Conservation (phyloP, 768 basidiomycete genomes). For the Rhodotorula taiwanensis region DNA sequence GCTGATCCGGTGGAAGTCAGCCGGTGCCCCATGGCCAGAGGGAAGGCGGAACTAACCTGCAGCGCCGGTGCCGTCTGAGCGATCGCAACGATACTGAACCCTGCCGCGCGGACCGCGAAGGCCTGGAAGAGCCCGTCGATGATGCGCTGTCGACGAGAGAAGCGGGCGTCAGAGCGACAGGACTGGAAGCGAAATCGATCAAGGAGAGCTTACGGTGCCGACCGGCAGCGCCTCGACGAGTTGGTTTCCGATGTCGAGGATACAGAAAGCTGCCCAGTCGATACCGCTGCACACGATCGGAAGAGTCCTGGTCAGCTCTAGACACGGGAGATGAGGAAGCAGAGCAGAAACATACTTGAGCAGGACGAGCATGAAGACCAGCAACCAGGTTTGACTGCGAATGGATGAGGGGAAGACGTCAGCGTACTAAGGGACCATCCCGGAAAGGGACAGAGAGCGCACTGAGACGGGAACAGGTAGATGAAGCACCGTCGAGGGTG, state of each 20-base stretch:
- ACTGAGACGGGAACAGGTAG: constrained; percentile 37
- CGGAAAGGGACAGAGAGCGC: neutral
- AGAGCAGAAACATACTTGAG: constrained; percentile 21
- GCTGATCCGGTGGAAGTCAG: constrained; percentile 34
- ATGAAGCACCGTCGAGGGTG: constrained; percentile 64
- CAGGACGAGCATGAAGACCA: constrained; percentile 32
- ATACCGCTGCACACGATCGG: constrained; percentile 42
- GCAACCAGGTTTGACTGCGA: constrained; percentile 37
- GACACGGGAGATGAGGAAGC: no score
- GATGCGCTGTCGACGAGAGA: constrained; percentile 49
- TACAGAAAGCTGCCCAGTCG: constrained; percentile 85
- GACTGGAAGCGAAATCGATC: no score
- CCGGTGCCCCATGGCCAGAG: constrained; percentile 46
- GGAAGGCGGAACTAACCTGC: constrained; percentile 62
- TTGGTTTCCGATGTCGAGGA: constrained; percentile 76
- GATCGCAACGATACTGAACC: constrained; percentile 71
- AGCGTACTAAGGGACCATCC: neutral
- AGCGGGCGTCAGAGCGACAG: neutral
- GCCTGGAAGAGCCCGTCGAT: constrained; percentile 72
- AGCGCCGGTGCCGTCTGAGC: constrained; percentile 77
- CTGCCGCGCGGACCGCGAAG: constrained; percentile 70
- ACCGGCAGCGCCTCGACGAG: constrained; percentile 62
- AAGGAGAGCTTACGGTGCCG: constrained; percentile 46
- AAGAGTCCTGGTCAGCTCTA: no score
- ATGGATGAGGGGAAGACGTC: neutral